These are phyloP conservation scores for Pichia gijzeniarum DNA, from an alignment of 805 yeast species.

Conservation along the genomic window DNA sequence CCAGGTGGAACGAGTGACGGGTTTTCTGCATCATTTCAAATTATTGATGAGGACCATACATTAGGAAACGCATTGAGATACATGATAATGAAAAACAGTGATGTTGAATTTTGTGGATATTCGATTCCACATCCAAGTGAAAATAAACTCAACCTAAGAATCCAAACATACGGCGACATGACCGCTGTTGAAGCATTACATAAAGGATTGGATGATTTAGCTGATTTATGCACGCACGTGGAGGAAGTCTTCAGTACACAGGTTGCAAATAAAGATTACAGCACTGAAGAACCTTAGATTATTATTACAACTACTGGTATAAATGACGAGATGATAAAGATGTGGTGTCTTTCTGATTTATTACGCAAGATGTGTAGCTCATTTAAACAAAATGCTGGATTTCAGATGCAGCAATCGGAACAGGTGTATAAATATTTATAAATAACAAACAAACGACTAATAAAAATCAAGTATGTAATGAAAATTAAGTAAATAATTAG, in stretches of 20 bases:
- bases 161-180: conserved; percentile 81
- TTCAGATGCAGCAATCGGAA: too few relatives aligned
- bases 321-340: too few relatives aligned
- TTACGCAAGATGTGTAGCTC: too few relatives aligned
- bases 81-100: conserved; percentile 95
- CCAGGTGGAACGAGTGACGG: conserved; percentile 94
- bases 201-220: conserved; percentile 81
- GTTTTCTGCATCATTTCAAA: conserved; percentile 89
- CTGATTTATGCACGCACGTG: conserved; percentile 74
- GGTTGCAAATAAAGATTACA: conserved; percentile 50
- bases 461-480: background rate
- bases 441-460: background rate
- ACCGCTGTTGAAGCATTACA: conserved; percentile 92
- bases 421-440: too few relatives aligned
- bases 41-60: conserved; percentile 92
- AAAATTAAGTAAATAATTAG: background rate
- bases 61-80: conserved; percentile 90
- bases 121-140: conserved; percentile 98
- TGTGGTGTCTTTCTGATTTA: too few relatives aligned
- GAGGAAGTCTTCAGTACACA: conserved; percentile 60
- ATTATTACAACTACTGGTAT: too few relatives aligned
- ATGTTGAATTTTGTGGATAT: conserved; percentile 97
- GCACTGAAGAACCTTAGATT: conserved; percentile 42
- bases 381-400: too few relatives aligned
- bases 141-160: conserved; percentile 78